Base-by-base conservation (phyloP, 2,329 filamentous ascomycete genomes). In the Exophiala bonariae region DNA sequence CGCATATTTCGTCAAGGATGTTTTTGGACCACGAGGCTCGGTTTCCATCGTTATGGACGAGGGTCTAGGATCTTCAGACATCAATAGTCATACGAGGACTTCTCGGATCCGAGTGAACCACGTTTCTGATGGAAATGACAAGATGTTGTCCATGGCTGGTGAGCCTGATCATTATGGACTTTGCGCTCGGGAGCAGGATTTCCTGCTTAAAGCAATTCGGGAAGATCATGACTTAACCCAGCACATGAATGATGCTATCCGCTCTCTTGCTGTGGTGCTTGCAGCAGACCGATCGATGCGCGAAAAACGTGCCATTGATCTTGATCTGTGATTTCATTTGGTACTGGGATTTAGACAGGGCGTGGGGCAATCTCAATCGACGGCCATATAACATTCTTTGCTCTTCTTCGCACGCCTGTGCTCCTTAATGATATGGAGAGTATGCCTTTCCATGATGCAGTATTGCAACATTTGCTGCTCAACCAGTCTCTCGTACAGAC, bases 1-100 rank as follows among this genome's bases (percentile, higher is more conserved):
- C 1, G 54, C 54, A 30, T 54, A 49, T 20, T 56, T 56, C 32
- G 54, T 56, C 37, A 56, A 56, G 26, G 54, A 54, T 31, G 41
- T 56, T 11, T 51, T 55, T 5, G 48, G 54, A 6, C 54, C 54
- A 3, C 44, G 42, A 18, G 54, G 54, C n/a, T 56, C 54, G 6
- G 54, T 54, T 6, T 56, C 54, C 3, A 56, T 56, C 33, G 48
- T 54, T 2, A 54, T 49, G 47, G 51, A 54, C 16, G 47, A 52
- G 26, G 41, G 22, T 5, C 44, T 28, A 17, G 38, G 26, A 10
- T 56, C 54, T 3, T 41, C 50, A 26, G 44, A 56, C 40, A 41
- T 56, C 16, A 44, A 55, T 34, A 47, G 41, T 14, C 54, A 56
- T 37, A 56, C 51, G 26, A 52, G 44, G 36, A 54, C 48, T 13